Conservation (phyloP, 2,329 filamentous ascomycete species). For the Colletotrichum sp. region DNA sequence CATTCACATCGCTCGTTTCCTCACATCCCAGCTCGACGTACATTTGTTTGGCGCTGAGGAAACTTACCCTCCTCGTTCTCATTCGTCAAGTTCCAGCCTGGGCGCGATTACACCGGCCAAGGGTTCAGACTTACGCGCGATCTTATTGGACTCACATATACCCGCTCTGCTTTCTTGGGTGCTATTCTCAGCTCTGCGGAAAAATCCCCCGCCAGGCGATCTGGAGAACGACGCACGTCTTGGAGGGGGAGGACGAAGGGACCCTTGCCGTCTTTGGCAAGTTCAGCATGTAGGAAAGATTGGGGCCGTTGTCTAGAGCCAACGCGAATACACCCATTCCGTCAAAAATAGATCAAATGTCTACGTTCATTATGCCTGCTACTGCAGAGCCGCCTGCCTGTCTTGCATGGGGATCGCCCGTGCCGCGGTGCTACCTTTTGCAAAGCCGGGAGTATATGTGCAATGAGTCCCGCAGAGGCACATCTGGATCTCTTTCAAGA, state of each 20-base stretch:
- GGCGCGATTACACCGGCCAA: background rate
- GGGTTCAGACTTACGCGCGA: background rate
- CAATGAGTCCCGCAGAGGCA: background rate
- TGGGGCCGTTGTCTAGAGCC: background rate
- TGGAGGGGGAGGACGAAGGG: background rate
- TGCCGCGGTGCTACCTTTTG: background rate
- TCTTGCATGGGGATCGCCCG: constrained; percentile 3
- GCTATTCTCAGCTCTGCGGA: background rate
- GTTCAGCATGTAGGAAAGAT: background rate
- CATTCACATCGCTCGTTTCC: background rate
- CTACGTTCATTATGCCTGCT: background rate
- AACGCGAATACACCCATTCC: background rate
- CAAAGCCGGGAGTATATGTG: background rate
- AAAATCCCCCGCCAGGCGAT: background rate
- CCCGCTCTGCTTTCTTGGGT: background rate
- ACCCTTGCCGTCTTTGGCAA: background rate
- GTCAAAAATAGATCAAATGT: background rate
- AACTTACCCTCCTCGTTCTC: background rate
- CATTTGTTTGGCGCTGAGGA: constrained; percentile 16
- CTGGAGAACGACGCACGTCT: background rate
- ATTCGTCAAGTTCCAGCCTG: background rate
- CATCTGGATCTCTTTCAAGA: too few species aligned
- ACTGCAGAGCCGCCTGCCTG: constrained; percentile 9
- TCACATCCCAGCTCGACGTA: background rate
- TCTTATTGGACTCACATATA: constrained; percentile 7